These are phyloP conservation scores for Pascua sp. DNA, from an alignment of 1,284 basidiomycete species.

Conservation along the genomic window DNA sequence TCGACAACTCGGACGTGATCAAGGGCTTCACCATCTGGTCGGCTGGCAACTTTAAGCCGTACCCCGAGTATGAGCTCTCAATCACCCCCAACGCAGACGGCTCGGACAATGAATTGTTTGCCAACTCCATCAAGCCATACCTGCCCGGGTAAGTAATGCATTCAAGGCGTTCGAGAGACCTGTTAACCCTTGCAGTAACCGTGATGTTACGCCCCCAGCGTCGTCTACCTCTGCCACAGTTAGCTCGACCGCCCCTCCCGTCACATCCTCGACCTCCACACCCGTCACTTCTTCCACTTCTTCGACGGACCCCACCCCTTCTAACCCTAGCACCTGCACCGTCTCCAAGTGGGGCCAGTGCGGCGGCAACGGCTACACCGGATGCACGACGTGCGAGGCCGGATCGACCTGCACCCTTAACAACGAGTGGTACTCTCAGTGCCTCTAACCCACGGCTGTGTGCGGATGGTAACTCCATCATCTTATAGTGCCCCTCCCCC, in stretches of 20 bases:
- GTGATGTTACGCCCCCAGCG: background rate
- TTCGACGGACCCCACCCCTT: background rate
- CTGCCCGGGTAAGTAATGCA: conserved; percentile 24
- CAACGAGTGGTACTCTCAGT: too few relatives aligned
- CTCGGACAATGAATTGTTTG: conserved; percentile 30
- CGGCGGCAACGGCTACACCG: too few relatives aligned
- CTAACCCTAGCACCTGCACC: background rate
- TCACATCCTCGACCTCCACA: background rate
- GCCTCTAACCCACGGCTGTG: too few relatives aligned
- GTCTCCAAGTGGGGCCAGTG: too few relatives aligned
- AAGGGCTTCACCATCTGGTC: conserved; percentile 58
- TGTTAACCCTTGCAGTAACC: too few relatives aligned
- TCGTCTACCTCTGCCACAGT: too few relatives aligned
- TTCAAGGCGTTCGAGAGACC: background rate
- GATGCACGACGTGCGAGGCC: too few relatives aligned
- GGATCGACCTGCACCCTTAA: too few relatives aligned
- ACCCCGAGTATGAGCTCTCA: conserved; percentile 29
- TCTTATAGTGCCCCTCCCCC: too few relatives aligned
- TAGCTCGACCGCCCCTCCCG: background rate
- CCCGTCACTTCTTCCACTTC: background rate
- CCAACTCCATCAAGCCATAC: conserved; percentile 31
- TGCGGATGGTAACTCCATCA: too few relatives aligned
- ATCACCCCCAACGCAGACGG: conserved; percentile 29
- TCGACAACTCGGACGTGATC: conserved; percentile 52
- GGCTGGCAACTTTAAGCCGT: conserved; percentile 32